Evolutionary conservation across 179 eudicot species (phyloP).

Genomic region (Patellifolia procumbens): DNA sequence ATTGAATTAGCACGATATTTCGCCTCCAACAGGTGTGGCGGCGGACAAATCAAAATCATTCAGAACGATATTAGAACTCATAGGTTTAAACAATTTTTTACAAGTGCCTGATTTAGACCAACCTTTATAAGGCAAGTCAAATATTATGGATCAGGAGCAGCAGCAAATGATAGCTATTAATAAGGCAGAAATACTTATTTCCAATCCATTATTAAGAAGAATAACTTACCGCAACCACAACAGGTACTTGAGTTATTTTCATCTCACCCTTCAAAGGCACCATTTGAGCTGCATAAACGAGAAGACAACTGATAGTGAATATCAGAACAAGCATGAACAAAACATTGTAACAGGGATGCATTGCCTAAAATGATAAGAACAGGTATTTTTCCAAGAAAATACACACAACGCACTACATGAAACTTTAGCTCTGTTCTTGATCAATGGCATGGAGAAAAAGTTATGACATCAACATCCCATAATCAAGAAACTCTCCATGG

Average conservation of each 20-base stretch:
- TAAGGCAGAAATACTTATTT: background rate
- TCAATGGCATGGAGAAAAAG: background rate
- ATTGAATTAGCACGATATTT: background rate
- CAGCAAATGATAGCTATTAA: background rate
- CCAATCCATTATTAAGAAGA: background rate
- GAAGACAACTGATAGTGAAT: background rate
- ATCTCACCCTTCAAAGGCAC: conserved; percentile 56
- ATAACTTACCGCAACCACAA: conserved; percentile 85
- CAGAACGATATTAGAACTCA: too few species aligned
- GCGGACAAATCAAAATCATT: background rate
- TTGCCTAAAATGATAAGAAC: background rate
- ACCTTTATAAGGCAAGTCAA: background rate
- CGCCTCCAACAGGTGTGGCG: background rate
- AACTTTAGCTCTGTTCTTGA: background rate
- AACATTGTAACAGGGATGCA: background rate
- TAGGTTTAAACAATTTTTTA: too few species aligned
- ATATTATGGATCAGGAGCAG: background rate
- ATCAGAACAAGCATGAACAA: background rate
- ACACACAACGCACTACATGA: background rate
- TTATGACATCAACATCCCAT: background rate
- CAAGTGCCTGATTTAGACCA: background rate
- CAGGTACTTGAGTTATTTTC: conserved; percentile 74
- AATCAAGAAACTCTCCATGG: conserved; percentile 9
- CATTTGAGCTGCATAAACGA: conserved; percentile 82
- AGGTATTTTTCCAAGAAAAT: background rate